phyloP scores from a whole-genome alignment of 108 stramenopile species.

The Fragilaria radians region DNA sequence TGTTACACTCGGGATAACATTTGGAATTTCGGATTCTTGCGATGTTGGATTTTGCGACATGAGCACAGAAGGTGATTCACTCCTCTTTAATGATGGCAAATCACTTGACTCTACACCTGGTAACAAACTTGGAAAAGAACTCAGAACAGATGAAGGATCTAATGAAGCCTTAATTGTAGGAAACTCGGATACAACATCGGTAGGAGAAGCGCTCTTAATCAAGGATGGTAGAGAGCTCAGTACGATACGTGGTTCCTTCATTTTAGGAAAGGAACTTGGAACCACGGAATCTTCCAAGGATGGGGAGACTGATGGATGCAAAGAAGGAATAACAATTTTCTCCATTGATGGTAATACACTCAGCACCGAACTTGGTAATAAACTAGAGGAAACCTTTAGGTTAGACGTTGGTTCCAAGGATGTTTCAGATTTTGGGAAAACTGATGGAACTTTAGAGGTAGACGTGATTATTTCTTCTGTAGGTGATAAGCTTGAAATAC shows the following conservation, averaged over 20 bases:
- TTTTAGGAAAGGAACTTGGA: slow-evolving; percentile 5
- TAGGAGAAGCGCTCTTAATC: slow-evolving; percentile 2
- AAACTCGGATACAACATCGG: background rate
- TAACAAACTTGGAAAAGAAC: background rate
- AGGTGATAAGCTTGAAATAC: slow-evolving; percentile 9
- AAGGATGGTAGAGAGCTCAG: background rate
- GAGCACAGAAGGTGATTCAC: background rate
- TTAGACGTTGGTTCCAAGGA: background rate
- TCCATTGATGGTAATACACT: background rate
- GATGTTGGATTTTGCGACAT: too few relatives aligned
- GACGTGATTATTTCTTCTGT: background rate
- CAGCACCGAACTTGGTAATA: background rate
- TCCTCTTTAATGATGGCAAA: background rate
- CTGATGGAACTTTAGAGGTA: slow-evolving; percentile 7
- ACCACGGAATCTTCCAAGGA: background rate
- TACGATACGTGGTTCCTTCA: slow-evolving; percentile 1
- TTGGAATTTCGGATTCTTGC: too few relatives aligned
- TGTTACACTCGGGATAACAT: too few relatives aligned
- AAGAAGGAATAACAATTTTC: background rate
- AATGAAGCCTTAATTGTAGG: slow-evolving; percentile 4
- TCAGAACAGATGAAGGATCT: too few relatives aligned
- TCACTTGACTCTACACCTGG: background rate
- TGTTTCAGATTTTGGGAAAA: slow-evolving; percentile 4
- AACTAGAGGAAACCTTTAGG: background rate
- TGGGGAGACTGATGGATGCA: background rate